These are phyloP conservation scores for Thraustochytrium sp. DNA, from an alignment of 352 stramenopile genomes.

Conservation along the genomic window DNA sequence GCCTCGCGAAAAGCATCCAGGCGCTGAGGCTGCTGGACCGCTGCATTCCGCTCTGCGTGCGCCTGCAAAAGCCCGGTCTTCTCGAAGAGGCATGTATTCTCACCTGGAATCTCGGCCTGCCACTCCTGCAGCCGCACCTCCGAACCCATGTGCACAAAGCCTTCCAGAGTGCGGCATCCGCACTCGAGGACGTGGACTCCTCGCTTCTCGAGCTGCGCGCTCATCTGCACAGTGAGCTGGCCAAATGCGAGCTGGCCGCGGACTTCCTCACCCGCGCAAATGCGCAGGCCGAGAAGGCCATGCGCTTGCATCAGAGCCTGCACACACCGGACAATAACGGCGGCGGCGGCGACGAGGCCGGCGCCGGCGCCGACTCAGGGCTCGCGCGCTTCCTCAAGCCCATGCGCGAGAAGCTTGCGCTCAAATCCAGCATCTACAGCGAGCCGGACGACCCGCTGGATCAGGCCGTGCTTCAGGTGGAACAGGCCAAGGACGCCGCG, in stretches of 20 bases:
- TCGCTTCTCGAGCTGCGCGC: constrained; percentile 68
- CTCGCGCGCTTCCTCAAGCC: constrained; percentile 66
- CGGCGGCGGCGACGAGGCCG: background rate
- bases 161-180: constrained; percentile 59
- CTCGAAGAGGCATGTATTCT: constrained; percentile 70
- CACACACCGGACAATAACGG: constrained; percentile 48
- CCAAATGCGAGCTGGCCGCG: constrained; percentile 69
- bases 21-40: constrained; percentile 67
- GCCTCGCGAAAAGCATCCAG: constrained; percentile 61
- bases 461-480: constrained; percentile 59
- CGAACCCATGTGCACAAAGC: constrained; percentile 64
- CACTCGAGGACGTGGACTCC: constrained; percentile 70
- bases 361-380: background rate
- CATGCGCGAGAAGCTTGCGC: constrained; percentile 60
- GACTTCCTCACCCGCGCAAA: constrained; percentile 76
- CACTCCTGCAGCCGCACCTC: constrained; percentile 67
- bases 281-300: constrained; percentile 52
- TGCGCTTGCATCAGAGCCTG: constrained; percentile 36
- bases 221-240: constrained; percentile 69
- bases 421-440: constrained; percentile 61
- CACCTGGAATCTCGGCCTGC: constrained; percentile 66
- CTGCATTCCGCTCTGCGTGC: constrained; percentile 66
- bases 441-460: constrained; percentile 54
- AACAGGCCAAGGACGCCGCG: constrained; percentile 66
- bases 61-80: constrained; percentile 65